Evolutionary conservation across 495 filamentous ascomycete species (phyloP), one percentile per base, ranked within the genome.

Genomic region (Penicillium flavigenum): DNA sequence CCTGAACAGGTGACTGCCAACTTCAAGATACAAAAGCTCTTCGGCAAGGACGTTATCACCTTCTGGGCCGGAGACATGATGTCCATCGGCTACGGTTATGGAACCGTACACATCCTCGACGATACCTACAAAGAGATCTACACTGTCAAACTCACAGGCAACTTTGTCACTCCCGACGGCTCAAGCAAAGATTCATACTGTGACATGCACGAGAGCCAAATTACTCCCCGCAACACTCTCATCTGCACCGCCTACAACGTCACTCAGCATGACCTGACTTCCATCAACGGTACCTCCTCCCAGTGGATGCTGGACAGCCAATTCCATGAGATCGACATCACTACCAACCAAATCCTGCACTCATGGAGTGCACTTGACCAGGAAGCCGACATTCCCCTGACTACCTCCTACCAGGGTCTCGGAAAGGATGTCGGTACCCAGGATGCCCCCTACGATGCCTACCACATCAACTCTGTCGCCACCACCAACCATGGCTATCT

Each of bases 231-330:
- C 29, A 72, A 80, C 54, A 85, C 81, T 1, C 66, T 82, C 29
- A 66, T 83, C 10, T 79, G 83, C 29, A 78, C 79, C n/a, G 75
- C 80, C 12, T 84, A 84, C 60, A 78, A 83, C 49, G 67, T 76
- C 14, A 80, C 79, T 16, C 72, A 70, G 26, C 66, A 73, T 16
- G 80, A 84, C 56, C 55, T 83, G 55, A 76, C 73, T 1, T 63
- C 67, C 10, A 66, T 75, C 43, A 75, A 74, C 22, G 74, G 67
- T 1, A 58, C 46, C 11, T 55, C 59, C 4, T 66, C 75, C 45
- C 74, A 76, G 43, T 81, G 76, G 73, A 72, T 81, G 47, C 67
- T 76, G 7, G 74, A 81, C 56, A 65, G 71, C 42, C 72, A 79
- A 19, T 71, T 80, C 46, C 75, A 78, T 58, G 78, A 81, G 68